Evolutionary conservation across 2,329 filamentous ascomycete genomes (phyloP), one percentile per base, ranked within the genome.

Genomic region (Phialophora verrucosa): DNA sequence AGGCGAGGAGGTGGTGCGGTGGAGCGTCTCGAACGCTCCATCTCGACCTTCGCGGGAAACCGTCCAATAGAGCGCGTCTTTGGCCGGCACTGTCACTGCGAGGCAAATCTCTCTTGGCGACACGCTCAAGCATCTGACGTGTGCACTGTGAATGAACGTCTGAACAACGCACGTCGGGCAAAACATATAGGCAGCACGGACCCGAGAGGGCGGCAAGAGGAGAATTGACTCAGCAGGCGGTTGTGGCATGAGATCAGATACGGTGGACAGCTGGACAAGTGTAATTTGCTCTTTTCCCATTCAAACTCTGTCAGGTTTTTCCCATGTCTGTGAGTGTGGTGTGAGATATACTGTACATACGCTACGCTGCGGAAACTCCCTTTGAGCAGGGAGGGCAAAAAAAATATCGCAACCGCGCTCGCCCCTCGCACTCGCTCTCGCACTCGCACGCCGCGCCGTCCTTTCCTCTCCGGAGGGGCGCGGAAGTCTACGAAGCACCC

Each of bases 91-190:
- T 10, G 12, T 3, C 47, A 3, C n/a, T 31, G 53, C 12, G 20
- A 17, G 12, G 50, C 23, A 47, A 27, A 60, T 42, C 56, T 55
- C 38, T 50, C 59, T 60, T 63, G 65, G 61, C 60, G 44, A n/a
- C 1, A 8, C 14, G 51, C 47, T 64, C 61, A 69, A 66, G 64
- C 63, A 44, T 66, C 67, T 69, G 55, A 69, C 67, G 67, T 69
- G 67, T 69, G 67, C 60, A 69, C 67, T 66, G 61, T 64, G 63
- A 66, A 64, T 66, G 59, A 51, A 69, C 67, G 35, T 69, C 67
- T 53, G 23, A 4, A 49, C 55, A 1, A 20, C 49, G 23, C 42
- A 53, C 23, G 5, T 23, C 31, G 38, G 44, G 54, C 25, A 27
- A 53, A 60, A 64, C 62, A 59, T 64, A 64, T 64, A 64, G 35